Evolutionary conservation across 1,284 basidiomycete genomes (phyloP).

Genomic region (Moesziomyces parantarcticus): DNA sequence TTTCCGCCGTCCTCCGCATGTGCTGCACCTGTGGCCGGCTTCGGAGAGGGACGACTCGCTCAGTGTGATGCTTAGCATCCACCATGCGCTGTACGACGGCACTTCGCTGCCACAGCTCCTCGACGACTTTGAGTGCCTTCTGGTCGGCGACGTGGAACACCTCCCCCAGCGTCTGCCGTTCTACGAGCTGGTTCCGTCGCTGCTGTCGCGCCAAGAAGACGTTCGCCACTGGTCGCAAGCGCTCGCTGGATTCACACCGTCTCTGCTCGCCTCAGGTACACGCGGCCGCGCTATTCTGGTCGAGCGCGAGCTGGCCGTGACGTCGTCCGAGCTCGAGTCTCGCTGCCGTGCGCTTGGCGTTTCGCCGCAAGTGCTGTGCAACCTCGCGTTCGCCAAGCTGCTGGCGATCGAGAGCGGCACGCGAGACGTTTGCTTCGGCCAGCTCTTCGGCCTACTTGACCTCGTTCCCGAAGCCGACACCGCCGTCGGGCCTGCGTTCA

Average conservation of each 20-base stretch:
- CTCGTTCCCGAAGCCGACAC: slow-evolving; percentile 48
- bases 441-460: slow-evolving; percentile 58
- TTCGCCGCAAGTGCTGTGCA: slow-evolving; percentile 54
- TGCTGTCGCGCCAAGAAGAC: slow-evolving; percentile 43
- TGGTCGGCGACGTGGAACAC: neutral
- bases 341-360: slow-evolving; percentile 41
- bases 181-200: slow-evolving; percentile 41
- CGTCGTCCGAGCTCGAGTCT: slow-evolving; percentile 20
- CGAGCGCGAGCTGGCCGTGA: slow-evolving; percentile 17
- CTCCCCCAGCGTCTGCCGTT: slow-evolving; percentile 33
- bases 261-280: slow-evolving; percentile 7
- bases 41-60: neutral
- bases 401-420: slow-evolving; percentile 40
- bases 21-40: slow-evolving; percentile 36
- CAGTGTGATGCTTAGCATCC: slow-evolving; percentile 37
- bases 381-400: slow-evolving; percentile 57
- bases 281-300: slow-evolving; percentile 10
- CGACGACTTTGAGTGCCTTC: slow-evolving; percentile 33
- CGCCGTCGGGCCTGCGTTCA: slow-evolving; percentile 61
- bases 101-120: slow-evolving; percentile 51
- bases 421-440: slow-evolving; percentile 60
- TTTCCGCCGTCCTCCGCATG: slow-evolving; percentile 46
- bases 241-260: slow-evolving; percentile 33
- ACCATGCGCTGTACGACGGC: slow-evolving; percentile 60
- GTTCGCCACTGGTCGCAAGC: slow-evolving; percentile 44